Base-by-base conservation (phyloP, 129 eudicot genomes). In the Centrapalus pauciflorus region DNA sequence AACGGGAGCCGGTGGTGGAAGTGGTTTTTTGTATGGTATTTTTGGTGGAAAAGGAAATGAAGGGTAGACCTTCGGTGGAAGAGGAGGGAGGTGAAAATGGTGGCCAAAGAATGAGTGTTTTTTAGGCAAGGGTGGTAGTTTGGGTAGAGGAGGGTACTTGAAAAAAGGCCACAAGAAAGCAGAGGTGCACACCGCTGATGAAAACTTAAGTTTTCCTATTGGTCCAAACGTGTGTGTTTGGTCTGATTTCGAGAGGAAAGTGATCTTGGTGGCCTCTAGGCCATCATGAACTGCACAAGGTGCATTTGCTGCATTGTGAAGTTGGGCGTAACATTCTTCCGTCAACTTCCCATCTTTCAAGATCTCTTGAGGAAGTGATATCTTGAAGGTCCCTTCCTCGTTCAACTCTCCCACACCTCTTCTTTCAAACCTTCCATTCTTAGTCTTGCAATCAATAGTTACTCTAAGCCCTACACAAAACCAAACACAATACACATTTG, bases 271-370 rank as follows among this genome's bases (percentile, higher is more conserved):
- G 54, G 84, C 61, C 28, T 87, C 83, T 20, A 79, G 7, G 55
- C 87, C 87, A 34, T 79, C 75, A 66, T 79, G 79, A 38, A 84
- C 81, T 4, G 85, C 88, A 73, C 98, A 91, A 1, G 95, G 94
- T 45, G 71, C 27, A 20, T 73, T 58, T 52, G 83, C 81, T 56
- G 96, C 94, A 70, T 84, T 77, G 63, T 85, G 96, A 65, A 91
- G 96, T 64, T 85, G 96, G 4, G 84, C 85, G 17, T 85, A 83
- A 72, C 98, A 91, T 67, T 91, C 95, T 64, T 85, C 82, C 54
- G 71, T 77, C 41, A 85, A 61, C 12, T 84, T 76, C 7, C 85
- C 95, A 64, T 90, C 79, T 76, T 87, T 57, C 20, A 91, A 33
- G 5, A 85, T 66, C 60, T 87, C 88, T 28, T 77, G 63, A 1